Evolutionary conservation across 202 grass and related monocot genomes (phyloP), one percentile per base, ranked within the genome.

Genomic region (Schoenoplectus tabernaemontani): DNA sequence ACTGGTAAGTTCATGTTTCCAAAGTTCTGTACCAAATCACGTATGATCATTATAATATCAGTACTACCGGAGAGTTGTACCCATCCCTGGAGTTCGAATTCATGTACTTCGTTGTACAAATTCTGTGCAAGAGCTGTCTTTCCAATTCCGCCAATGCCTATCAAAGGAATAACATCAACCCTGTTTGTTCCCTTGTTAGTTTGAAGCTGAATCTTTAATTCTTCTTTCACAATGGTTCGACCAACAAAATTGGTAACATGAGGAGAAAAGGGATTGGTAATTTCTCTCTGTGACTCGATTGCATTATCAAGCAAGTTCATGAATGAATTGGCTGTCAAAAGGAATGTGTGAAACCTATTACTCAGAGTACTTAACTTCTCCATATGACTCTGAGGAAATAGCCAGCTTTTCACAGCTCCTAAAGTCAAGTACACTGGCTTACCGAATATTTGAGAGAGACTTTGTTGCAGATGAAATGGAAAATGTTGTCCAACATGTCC

Each of bases 41-140:
- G 23, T 81, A 83, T 16, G 5, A 71, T n/a, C 4, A 76, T 84
- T 51, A 15, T 32, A 0, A 86, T 26, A 67, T 62, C 8, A 53
- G 86, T 76, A n/a, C 36, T 36, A 19, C 81, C 59, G 0, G 87
- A 81, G 44, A 86, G 63, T 42, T 78, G 79, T 34, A 77, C 89
- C 92, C 89, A 96, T 54, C 59, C 68, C 41, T 72, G 66, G 3
- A 81, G 3, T 22, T 82, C 15, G 50, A 96, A 96, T 1, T 64
- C 23, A 8, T 4, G 32, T 64, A 78, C 50, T 66, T 79, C 23
- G 3, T 61, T 28, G 32, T 61, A 61, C 3, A 61, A 23, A 30
- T 61, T 61, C 22, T 61, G 59, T 12, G 59, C 59, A 13, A 61
- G 59, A 61, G 59, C 24, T 32, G 24, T 32, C 59, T 61, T 59